Percentiles rank a stretch among this genome's conserved stretches.
These are phyloP conservation scores for Leishmania martiniquensis DNA, from an alignment of 208 protist species.

Conservation along the genomic window DNA sequence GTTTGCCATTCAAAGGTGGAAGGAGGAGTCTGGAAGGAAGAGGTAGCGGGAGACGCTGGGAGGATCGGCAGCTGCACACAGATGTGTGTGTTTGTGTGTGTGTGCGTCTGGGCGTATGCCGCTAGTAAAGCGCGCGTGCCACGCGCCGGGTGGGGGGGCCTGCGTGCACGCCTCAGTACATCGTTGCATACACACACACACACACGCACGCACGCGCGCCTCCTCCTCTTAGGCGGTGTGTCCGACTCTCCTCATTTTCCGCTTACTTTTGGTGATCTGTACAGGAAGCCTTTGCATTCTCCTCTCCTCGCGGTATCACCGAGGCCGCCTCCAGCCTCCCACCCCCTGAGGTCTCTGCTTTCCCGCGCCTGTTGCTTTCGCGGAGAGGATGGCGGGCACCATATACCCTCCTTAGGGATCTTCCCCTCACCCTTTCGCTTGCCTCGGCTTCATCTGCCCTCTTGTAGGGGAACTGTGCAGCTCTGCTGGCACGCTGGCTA, in stretches of 20 bases:
- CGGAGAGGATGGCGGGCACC: not conserved
- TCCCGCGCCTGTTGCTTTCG: not conserved
- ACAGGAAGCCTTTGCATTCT: not conserved
- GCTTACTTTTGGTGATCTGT: not conserved
- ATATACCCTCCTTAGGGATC: not conserved
- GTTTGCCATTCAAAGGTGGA: conserved; percentile 57
- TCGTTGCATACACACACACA: not conserved
- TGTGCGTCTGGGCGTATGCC: too few relatives aligned
- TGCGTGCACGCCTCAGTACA: not conserved
- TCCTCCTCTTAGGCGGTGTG: not conserved
- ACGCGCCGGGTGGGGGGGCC: not conserved
- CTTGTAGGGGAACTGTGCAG: not conserved
- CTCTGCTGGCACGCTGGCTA: not conserved
- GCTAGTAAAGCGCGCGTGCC: not conserved
- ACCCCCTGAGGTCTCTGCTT: not conserved
- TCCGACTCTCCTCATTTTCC: not conserved
- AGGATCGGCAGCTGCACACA: conserved; percentile 1
- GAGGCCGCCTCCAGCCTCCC: not conserved
- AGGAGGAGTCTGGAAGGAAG: conserved; percentile 26
- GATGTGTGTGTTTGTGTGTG: not conserved
- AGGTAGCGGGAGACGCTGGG: conserved; percentile 16
- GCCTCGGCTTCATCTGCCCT: not conserved
- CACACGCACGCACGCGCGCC: not conserved
- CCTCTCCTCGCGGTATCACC: not conserved
- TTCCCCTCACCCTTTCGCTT: not conserved